Percentiles rank a stretch among this genome's conserved stretches.
Evolutionary conservation across 2,329 filamentous ascomycete species (phyloP).

Genomic region (Aspergillus costaricaensis): DNA sequence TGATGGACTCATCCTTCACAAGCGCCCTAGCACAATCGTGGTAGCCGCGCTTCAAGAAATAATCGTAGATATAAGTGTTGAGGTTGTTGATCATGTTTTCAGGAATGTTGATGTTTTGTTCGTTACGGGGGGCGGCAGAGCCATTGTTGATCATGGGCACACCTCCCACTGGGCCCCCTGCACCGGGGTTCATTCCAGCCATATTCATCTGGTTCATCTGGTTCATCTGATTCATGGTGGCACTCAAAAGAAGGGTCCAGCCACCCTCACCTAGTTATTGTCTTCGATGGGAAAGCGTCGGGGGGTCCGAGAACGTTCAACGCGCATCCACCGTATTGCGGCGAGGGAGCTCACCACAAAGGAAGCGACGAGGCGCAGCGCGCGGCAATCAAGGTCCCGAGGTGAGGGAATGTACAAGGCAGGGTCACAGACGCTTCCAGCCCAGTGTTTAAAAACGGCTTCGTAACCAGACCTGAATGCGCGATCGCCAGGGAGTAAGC

Average conservation of each 20-base stretch:
- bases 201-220: constrained; percentile 62
- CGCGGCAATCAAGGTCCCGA: constrained; percentile 24
- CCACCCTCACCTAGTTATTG: constrained; percentile 37
- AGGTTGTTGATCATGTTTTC: constrained; percentile 48
- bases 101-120: constrained; percentile 41
- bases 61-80: constrained; percentile 70
- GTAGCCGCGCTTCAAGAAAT: constrained; percentile 82
- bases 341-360: constrained; percentile 24
- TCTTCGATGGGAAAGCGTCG: constrained; percentile 31
- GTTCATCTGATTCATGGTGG: constrained; percentile 53
- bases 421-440: constrained; percentile 14
- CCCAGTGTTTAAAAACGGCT: constrained; percentile 1
- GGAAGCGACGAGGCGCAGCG: constrained; percentile 28
- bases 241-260: constrained; percentile 31
- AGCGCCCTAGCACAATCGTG: constrained; percentile 79
- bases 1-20: constrained; percentile 61
- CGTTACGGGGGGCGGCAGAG: constrained; percentile 47
- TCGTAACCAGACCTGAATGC: constrained; percentile 10
- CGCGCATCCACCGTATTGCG: constrained; percentile 38
- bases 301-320: constrained; percentile 18
- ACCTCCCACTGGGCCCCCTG: constrained; percentile 59
- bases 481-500: constrained; percentile 9
- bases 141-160: constrained; percentile 58
- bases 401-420: constrained; percentile 19
- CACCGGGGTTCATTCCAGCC: constrained; percentile 57